Percentiles rank a stretch among this genome's conserved stretches.
Conservation (phyloP, 441 rosid genomes). For the Adansonia rubrostipa region DNA sequence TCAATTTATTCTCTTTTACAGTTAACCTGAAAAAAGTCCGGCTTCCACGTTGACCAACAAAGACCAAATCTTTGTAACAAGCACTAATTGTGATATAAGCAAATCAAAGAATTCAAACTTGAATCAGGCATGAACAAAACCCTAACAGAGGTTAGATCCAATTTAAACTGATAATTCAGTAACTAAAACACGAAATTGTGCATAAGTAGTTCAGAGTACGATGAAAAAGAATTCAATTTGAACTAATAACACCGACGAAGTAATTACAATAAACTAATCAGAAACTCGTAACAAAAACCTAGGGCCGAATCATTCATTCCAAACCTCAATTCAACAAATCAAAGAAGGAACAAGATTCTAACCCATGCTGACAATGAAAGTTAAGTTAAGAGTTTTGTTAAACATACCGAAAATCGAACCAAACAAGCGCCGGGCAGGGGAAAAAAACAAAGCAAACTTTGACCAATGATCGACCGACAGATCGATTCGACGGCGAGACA, state of each 20-base stretch:
- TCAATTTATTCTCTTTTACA: not conserved
- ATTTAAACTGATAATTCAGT: not conserved
- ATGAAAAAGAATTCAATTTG: not conserved
- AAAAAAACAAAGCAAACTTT: not conserved
- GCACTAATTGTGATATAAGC: not conserved
- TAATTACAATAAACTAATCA: not conserved
- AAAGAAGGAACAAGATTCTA: not conserved
- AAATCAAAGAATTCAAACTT: not conserved
- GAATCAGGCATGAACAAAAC: constrained; percentile 3
- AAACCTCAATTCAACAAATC: not conserved
- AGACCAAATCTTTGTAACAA: not conserved
- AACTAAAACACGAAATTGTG: not conserved
- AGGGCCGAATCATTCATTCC: constrained; percentile 12
- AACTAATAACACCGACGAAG: not conserved
- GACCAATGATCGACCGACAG: not conserved
- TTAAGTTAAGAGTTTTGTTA: not conserved
- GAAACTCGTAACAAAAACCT: constrained; percentile 13
- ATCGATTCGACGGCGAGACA: not conserved
- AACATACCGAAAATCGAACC: constrained; percentile 17
- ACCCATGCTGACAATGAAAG: not conserved
- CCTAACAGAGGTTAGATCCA: constrained; percentile 4
- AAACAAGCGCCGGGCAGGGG: not conserved
- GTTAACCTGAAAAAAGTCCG: not conserved
- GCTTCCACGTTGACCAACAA: not conserved
- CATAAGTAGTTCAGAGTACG: not conserved